Conservation (phyloP, 1,284 basidiomycete genomes). For the Pascua sp. region DNA sequence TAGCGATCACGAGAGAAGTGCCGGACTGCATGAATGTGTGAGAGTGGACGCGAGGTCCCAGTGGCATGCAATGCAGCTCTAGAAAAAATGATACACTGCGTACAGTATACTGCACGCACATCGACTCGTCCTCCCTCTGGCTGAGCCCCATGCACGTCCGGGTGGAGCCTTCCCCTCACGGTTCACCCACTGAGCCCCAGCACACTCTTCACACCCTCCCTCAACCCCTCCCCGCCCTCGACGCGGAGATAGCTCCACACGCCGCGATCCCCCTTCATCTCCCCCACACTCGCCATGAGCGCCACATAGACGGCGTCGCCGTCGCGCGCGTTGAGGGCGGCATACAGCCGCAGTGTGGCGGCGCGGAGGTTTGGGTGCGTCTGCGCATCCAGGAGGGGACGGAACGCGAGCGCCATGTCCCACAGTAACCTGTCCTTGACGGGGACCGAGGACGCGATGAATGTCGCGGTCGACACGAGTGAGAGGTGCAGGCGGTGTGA, state of each 20-base stretch:
- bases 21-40: too few relatives aligned
- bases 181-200: too few relatives aligned
- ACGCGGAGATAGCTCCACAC: conserved; percentile 35
- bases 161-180: too few relatives aligned
- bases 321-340: conserved; percentile 60
- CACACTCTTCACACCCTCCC: neutral
- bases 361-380: conserved; percentile 69
- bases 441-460: conserved; percentile 61
- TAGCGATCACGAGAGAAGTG: too few relatives aligned
- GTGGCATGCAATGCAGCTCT: too few relatives aligned
- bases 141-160: too few relatives aligned
- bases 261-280: conserved; percentile 22
- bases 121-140: too few relatives aligned
- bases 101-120: too few relatives aligned
- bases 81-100: too few relatives aligned
- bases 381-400: conserved; percentile 66
- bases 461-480: conserved; percentile 66
- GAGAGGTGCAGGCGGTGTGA: conserved; percentile 72
- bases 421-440: conserved; percentile 67
- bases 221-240: conserved; percentile 18
- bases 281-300: conserved; percentile 51
- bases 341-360: conserved; percentile 64
- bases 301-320: conserved; percentile 78
- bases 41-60: too few relatives aligned
- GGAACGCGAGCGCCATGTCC: conserved; percentile 69